Conservation (phyloP, 768 basidiomycete genomes). For the Mrakia frigida region DNA sequence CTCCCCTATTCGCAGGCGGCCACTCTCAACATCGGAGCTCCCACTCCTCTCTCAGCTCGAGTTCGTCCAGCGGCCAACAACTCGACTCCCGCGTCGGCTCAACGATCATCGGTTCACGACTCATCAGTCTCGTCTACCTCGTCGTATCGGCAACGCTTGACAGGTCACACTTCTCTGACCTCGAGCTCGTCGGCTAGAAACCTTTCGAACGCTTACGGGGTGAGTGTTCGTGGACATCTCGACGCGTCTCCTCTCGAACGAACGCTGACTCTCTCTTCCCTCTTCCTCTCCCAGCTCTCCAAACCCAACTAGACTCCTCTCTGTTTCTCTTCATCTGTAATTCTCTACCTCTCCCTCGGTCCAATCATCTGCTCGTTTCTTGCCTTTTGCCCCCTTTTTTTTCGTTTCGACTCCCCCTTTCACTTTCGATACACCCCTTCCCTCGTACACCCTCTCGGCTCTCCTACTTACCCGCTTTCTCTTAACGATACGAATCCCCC, state of each 20-base stretch:
- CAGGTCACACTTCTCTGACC: constrained; percentile 15
- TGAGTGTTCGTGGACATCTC: background rate
- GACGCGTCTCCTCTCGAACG: background rate
- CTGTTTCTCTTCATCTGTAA: too few relatives aligned
- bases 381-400: too few relatives aligned
- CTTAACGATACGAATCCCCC: too few relatives aligned
- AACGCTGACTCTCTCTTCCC: background rate
- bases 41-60: constrained; percentile 78
- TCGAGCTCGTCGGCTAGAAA: constrained; percentile 15
- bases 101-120: background rate
- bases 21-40: constrained; percentile 60
- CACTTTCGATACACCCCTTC: too few relatives aligned
- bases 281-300: background rate
- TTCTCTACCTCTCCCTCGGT: too few relatives aligned
- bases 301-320: background rate
- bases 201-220: constrained; percentile 15
- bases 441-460: too few relatives aligned
- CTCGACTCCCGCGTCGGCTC: constrained; percentile 2
- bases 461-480: too few relatives aligned
- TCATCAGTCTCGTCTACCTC: constrained; percentile 27
- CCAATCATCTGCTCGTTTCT: too few relatives aligned
- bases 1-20: background rate
- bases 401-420: too few relatives aligned
- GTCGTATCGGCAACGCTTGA: constrained; percentile 15
- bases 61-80: constrained; percentile 22